Percentiles rank a stretch among this genome's conserved stretches.
phyloP scores from a whole-genome alignment of 768 basidiomycete genomes.

The Filobasidium floriforme region DNA sequence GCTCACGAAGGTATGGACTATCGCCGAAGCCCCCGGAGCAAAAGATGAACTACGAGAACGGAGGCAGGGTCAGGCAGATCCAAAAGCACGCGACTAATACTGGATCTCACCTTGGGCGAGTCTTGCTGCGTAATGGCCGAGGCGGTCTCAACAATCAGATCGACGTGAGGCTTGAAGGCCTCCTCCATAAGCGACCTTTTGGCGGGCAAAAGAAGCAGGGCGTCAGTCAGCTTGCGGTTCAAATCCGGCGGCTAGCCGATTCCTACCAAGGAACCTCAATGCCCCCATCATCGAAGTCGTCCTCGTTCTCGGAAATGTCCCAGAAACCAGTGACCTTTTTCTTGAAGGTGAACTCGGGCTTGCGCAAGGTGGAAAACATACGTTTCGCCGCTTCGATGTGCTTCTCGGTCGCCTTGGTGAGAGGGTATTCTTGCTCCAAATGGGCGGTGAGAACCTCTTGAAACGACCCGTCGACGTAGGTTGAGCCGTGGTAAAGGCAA shows the following conservation, averaged over 20 bases:
- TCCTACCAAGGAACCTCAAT: conserved; percentile 4
- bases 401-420: neutral
- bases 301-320: neutral
- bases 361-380: neutral
- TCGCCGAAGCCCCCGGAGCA: neutral
- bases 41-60: neutral
- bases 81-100: too few relatives aligned
- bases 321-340: neutral
- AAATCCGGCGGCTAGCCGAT: neutral
- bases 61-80: too few relatives aligned
- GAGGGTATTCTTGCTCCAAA: neutral
- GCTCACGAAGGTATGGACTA: neutral
- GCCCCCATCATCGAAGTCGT: conserved; percentile 1
- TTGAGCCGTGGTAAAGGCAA: neutral
- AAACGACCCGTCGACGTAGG: neutral
- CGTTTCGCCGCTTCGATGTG: neutral
- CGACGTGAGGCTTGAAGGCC: conserved; percentile 1
- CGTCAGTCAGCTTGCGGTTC: neutral
- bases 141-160: neutral
- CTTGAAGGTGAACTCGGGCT: neutral
- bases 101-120: too few relatives aligned
- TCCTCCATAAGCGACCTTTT: neutral
- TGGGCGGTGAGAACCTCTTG: neutral
- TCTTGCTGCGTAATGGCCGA: neutral
- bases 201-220: neutral